A percentile compares a stretch with the other conserved stretches of the same genome.
phyloP scores from a whole-genome alignment of 306 rosid species.

The Gillenia trifoliata region DNA sequence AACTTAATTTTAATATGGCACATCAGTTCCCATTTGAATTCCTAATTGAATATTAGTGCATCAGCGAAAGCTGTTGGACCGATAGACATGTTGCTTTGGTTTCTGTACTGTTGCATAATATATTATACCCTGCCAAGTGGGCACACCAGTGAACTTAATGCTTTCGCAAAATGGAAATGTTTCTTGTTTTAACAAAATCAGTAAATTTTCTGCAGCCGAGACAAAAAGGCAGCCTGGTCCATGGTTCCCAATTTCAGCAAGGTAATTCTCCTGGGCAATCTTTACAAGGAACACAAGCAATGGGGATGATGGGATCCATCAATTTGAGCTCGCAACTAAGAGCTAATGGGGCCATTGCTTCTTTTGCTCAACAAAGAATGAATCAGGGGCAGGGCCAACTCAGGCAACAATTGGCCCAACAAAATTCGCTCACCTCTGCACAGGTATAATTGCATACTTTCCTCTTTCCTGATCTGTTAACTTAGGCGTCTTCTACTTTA shows the following conservation, averaged over 20 bases:
- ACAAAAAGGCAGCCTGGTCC: constrained; percentile 75
- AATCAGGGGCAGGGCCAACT: constrained; percentile 67
- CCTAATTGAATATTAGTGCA: neutral
- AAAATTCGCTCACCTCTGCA: constrained; percentile 46
- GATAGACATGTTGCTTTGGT: neutral
- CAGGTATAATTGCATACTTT: constrained; percentile 53
- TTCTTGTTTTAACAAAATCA: constrained; percentile 17
- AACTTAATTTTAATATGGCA: neutral
- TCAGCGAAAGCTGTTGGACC: neutral
- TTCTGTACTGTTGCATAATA: neutral
- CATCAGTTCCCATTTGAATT: neutral
- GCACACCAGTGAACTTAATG: neutral
- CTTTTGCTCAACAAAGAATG: constrained; percentile 67
- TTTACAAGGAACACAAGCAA: constrained; percentile 83
- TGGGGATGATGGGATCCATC: constrained; percentile 70
- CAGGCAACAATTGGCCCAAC: constrained; percentile 83
- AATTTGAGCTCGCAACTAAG: constrained; percentile 68
- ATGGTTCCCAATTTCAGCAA: constrained; percentile 65
- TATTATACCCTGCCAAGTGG: neutral
- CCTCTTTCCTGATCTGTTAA: constrained; percentile 13
- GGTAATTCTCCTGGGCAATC: constrained; percentile 73
- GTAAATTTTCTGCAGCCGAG: constrained; percentile 63
- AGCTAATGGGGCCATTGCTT: constrained; percentile 51
- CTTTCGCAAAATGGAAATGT: neutral
- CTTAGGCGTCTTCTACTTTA: neutral